Percentiles rank a stretch among this genome's conserved stretches.
These are phyloP conservation scores for Amanita rimosa DNA, from an alignment of 768 basidiomycete species.

Conservation along the genomic window DNA sequence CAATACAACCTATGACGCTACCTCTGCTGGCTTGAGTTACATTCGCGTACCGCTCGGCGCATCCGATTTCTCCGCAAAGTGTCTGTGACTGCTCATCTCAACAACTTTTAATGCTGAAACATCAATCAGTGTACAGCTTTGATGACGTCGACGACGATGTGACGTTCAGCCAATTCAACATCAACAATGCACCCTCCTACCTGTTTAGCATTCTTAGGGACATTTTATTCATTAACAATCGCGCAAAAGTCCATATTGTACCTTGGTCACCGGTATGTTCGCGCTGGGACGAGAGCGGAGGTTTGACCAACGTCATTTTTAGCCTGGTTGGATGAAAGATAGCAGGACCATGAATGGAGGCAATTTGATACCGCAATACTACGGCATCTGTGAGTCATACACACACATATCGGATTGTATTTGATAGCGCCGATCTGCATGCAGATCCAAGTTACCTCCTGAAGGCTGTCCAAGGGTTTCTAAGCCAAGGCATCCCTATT, in stretches of 20 bases:
- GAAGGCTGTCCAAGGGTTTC: conserved; percentile 62
- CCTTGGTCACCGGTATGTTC: conserved; percentile 66
- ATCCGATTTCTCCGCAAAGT: conserved; percentile 53
- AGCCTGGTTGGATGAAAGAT: conserved; percentile 78
- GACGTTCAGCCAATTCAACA: conserved; percentile 43
- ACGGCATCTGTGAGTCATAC: conserved; percentile 31
- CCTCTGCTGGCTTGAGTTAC: conserved; percentile 58
- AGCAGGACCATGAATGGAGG: conserved; percentile 60
- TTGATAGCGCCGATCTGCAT: background rate
- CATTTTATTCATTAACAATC: conserved; percentile 44
- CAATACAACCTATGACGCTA: conserved; percentile 45
- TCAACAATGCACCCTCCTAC: conserved; percentile 46
- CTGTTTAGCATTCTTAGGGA: conserved; percentile 55
- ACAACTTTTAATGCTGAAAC: background rate
- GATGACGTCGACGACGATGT: conserved; percentile 56
- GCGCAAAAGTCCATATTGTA: conserved; percentile 43
- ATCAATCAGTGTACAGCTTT: conserved; percentile 43
- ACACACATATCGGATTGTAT: background rate
- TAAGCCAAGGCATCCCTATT: conserved; percentile 43
- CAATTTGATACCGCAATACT: conserved; percentile 36
- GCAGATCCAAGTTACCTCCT: conserved; percentile 64
- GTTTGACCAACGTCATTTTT: conserved; percentile 4
- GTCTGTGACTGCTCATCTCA: conserved; percentile 18
- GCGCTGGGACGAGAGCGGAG: background rate
- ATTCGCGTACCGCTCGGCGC: conserved; percentile 64